These are phyloP conservation scores for Thuidium tamariscinum DNA, from an alignment of 225 moss, liverwort and hornwort genomes.

Conservation along the genomic window DNA sequence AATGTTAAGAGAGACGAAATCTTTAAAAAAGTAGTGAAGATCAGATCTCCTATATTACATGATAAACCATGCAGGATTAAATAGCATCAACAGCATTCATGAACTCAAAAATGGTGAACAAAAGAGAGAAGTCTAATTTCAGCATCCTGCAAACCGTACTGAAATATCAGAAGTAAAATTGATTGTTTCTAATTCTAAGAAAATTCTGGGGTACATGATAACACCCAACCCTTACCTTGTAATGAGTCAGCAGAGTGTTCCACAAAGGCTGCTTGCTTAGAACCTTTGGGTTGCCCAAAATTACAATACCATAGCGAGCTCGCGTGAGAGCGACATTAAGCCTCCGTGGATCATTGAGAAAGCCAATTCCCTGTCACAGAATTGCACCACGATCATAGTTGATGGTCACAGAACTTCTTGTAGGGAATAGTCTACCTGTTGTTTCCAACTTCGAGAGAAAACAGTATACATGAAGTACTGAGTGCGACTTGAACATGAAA, in stretches of 20 bases:
- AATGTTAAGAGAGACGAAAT: not conserved
- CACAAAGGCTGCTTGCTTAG: conserved; percentile 97
- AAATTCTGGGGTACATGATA: not conserved
- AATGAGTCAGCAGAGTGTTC: conserved; percentile 94
- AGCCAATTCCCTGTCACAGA: conserved; percentile 70
- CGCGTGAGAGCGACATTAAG: conserved; percentile 94
- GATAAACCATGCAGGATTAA: not conserved
- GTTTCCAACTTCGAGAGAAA: not conserved
- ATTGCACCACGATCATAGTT: not conserved
- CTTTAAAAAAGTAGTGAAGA: not conserved
- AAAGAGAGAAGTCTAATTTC: not conserved
- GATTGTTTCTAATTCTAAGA: not conserved
- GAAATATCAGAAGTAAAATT: not conserved
- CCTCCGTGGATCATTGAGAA: conserved; percentile 91
- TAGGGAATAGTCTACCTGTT: not conserved
- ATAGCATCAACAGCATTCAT: not conserved
- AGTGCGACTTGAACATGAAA: not conserved
- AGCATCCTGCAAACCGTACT: not conserved
- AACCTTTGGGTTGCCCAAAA: conserved; percentile 94
- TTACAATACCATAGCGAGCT: conserved; percentile 83
- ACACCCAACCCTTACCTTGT: conserved; percentile 42
- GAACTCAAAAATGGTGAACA: not conserved
- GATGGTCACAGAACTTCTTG: not conserved
- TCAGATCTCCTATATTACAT: not conserved
- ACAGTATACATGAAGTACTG: not conserved